These are phyloP conservation scores for Xylaria acuta DNA, from an alignment of 495 filamentous ascomycete genomes.

Conservation along the genomic window DNA sequence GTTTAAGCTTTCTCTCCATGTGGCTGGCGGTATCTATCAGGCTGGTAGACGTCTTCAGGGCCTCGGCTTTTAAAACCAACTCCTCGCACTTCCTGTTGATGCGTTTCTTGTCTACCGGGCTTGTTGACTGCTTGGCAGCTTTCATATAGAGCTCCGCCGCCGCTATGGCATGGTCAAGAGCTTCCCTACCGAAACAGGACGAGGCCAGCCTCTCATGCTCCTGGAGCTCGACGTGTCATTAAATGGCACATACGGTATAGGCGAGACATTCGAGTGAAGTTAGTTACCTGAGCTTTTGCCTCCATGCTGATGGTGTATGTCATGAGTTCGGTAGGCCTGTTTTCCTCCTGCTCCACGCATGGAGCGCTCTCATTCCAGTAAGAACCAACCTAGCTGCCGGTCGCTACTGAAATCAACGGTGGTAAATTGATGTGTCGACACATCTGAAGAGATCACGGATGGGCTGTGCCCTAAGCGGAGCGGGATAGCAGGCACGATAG, in stretches of 20 bases:
- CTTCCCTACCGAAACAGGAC: conserved; percentile 63
- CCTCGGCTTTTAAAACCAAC: conserved; percentile 71
- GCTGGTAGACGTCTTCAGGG: conserved; percentile 62
- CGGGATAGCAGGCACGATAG: neutral
- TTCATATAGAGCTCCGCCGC: conserved; percentile 81
- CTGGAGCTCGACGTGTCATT: conserved; percentile 51
- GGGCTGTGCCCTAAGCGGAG: neutral
- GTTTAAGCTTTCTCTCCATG: conserved; percentile 40
- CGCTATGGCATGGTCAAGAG: conserved; percentile 73
- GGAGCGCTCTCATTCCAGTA: neutral
- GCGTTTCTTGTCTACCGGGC: conserved; percentile 59
- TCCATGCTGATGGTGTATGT: conserved; percentile 41
- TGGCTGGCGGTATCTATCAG: conserved; percentile 32
- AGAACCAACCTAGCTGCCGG: neutral
- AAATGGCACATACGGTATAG: conserved; percentile 15
- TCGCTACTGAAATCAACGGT: conserved; percentile 20
- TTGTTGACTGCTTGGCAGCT: conserved; percentile 62
- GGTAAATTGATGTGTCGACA: conserved; percentile 7
- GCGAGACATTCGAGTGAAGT: neutral
- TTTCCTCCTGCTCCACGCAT: neutral
- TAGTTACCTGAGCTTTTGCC: conserved; percentile 49
- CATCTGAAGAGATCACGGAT: conserved; percentile 17
- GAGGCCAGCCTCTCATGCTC: conserved; percentile 65
- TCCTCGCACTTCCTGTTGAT: conserved; percentile 70
- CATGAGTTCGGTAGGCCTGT: neutral